Conservation (phyloP, 2,329 filamentous ascomycete species). For the Hortaea werneckii region DNA sequence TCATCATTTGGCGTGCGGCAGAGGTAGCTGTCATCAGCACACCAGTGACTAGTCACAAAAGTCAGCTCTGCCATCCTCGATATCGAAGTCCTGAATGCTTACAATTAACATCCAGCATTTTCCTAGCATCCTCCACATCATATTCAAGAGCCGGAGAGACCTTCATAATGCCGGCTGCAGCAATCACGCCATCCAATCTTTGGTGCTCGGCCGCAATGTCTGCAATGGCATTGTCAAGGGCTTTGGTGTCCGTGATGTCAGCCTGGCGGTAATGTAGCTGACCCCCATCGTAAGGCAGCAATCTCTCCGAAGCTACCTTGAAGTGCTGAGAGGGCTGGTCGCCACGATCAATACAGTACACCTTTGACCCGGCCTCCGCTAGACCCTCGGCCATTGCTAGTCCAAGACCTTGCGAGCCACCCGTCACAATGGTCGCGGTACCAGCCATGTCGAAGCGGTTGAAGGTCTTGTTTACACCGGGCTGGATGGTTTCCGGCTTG, state of each 20-base stretch:
- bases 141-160: slow-evolving; percentile 18
- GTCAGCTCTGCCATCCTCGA: no score
- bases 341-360: slow-evolving; percentile 30
- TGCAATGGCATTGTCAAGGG: slow-evolving; percentile 12
- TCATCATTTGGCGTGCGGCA: slow-evolving; percentile 39
- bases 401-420: slow-evolving; percentile 20
- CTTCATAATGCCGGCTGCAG: slow-evolving; percentile 20
- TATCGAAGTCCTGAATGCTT: no score
- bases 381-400: slow-evolving; percentile 22
- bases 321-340: background rate
- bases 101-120: slow-evolving; percentile 37
- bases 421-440: slow-evolving; percentile 20
- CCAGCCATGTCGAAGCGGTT: slow-evolving; percentile 12
- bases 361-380: slow-evolving; percentile 19
- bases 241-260: slow-evolving; percentile 33
- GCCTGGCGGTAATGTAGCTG: slow-evolving; percentile 36
- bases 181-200: slow-evolving; percentile 12
- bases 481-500: background rate
- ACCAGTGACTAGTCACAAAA: slow-evolving; percentile 27
- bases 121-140: slow-evolving; percentile 21
- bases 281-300: slow-evolving; percentile 12
- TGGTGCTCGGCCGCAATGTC: slow-evolving; percentile 16
- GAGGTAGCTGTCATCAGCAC: slow-evolving; percentile 36
- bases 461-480: background rate
- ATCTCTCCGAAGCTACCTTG: background rate